These are phyloP conservation scores for Pistacia atlantica DNA, from an alignment of 345 rosid species.

Conservation along the genomic window DNA sequence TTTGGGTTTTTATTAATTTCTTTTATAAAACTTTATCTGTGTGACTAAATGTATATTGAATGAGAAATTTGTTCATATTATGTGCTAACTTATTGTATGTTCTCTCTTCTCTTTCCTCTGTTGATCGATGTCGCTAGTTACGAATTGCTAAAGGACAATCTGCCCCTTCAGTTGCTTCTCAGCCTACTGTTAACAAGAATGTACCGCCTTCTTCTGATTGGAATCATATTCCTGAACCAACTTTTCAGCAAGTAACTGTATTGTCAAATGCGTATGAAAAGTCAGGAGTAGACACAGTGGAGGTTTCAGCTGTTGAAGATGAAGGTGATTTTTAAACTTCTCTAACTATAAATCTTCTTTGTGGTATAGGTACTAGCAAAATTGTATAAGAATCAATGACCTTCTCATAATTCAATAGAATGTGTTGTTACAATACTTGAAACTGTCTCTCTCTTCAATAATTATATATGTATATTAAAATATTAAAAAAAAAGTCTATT, in stretches of 20 bases:
- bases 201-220: slow-evolving; percentile 40
- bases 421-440: background rate
- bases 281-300: slow-evolving; percentile 38
- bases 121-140: slow-evolving; percentile 34
- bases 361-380: background rate
- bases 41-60: background rate
- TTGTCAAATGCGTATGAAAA: slow-evolving; percentile 38
- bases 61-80: background rate
- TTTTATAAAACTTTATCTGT: background rate
- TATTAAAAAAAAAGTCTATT: background rate
- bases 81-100: background rate
- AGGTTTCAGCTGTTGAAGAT: slow-evolving; percentile 43
- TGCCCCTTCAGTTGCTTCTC: slow-evolving; percentile 36
- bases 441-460: background rate
- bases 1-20: slow-evolving; percentile 1
- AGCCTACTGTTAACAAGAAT: slow-evolving; percentile 40
- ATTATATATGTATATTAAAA: too few relatives aligned
- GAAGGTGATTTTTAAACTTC: slow-evolving; percentile 43
- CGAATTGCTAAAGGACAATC: slow-evolving; percentile 60
- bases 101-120: slow-evolving; percentile 4
- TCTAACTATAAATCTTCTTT: background rate
- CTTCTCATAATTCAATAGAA: background rate
- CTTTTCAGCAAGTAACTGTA: slow-evolving; percentile 28
- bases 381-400: background rate
- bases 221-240: slow-evolving; percentile 42